Evolutionary conservation across 805 yeast genomes (phyloP), one percentile per base, ranked within the genome.

Genomic region (Jamesozyma piceae): DNA sequence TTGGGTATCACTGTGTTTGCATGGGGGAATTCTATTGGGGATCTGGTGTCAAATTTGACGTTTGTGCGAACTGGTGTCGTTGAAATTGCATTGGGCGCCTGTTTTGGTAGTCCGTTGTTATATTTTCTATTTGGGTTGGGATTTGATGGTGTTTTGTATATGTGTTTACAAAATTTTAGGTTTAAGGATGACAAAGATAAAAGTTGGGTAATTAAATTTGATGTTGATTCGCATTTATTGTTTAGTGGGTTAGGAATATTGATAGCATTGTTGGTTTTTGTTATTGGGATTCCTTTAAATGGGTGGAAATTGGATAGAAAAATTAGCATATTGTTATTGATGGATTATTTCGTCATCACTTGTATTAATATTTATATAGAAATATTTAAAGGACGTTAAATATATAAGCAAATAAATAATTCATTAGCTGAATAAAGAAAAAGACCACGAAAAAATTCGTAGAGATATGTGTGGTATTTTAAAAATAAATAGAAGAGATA

Each of bases 21-120:
- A 0, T 65, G 90, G 45, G 97, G 98, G 4, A 92, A 90, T 60
- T 89, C 96, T 1, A 66, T 84, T 5, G 97, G 97, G 5, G 98
- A 90, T 56, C 66, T 89, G 37, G 78, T 89, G 1, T 82, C 96
- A 0, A 87, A 90, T 51, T 60, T 82, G 29, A 82, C 94, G 0
- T 75, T 90, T 21, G 88, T 95, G 0, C 68, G 68, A 44, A 74
- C 85, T 71, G 95, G 95, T 0, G 79, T 77, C 64, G 85, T 95
- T 0, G 71, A 82, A 37, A 83, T 90, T 83, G 97, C 97, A 0
- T 68, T 92, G n/a, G 84, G 92, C 24, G 96, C 97, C 0, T 89
- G 97, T 55, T 82, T 89, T 59, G 97, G 97, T 0, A 87, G 96
- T 1, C 97, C 97, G 0, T 63, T 90, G 44, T 60, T 92, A 34